Conservation (phyloP, 176 grass and related monocot species). For the Guadua angustifolia region DNA sequence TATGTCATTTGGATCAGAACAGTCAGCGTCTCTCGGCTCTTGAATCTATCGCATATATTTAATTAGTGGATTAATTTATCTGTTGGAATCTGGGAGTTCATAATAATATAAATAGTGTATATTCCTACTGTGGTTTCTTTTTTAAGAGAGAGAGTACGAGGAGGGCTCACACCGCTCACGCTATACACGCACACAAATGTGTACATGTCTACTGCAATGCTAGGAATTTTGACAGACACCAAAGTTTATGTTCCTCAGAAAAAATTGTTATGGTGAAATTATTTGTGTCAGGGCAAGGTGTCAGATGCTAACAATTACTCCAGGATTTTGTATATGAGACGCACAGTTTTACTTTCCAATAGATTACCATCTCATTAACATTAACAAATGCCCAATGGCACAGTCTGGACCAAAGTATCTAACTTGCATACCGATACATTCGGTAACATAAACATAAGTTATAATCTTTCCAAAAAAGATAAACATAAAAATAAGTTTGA, state of each 20-base stretch:
- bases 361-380: background rate
- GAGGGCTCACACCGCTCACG: no score
- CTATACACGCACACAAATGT: no score
- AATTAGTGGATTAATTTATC: conserved; percentile 37
- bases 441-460: no score
- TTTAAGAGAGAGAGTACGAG: no score
- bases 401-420: background rate
- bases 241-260: background rate
- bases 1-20: conserved; percentile 56
- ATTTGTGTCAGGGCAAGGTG: background rate
- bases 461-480: no score
- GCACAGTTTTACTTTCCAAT: background rate
- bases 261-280: background rate
- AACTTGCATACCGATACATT: background rate
- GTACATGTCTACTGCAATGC: background rate
- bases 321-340: conserved; percentile 3
- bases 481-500: no score
- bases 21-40: conserved; percentile 42
- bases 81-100: conserved; percentile 1
- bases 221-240: background rate
- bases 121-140: background rate
- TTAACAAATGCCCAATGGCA: no score
- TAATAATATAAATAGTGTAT: conserved; percentile 13
- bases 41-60: conserved; percentile 51
- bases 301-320: background rate